These are phyloP conservation scores for Holtermannia corniformis DNA, from an alignment of 768 basidiomycete genomes.

Conservation along the genomic window DNA sequence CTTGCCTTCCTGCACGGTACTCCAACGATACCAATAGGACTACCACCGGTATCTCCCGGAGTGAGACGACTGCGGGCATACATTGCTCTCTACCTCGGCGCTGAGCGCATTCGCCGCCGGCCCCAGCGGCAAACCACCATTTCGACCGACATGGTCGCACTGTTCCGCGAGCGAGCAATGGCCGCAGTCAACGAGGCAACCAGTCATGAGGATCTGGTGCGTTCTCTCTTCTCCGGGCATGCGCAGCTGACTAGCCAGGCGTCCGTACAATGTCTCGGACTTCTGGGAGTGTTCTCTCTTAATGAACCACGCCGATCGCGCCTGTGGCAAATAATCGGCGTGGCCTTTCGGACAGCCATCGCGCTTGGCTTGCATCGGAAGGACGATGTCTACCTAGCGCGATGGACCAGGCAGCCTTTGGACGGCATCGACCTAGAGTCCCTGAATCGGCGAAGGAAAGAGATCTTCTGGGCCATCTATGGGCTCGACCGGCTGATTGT, in stretches of 20 bases:
- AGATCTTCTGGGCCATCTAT: constrained; percentile 14
- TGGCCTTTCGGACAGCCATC: constrained; percentile 8
- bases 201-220: constrained; percentile 4
- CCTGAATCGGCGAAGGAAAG: constrained; percentile 8
- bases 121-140: too few relatives aligned
- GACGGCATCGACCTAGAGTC: too few relatives aligned
- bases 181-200: too few relatives aligned
- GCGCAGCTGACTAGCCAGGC: background rate
- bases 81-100: too few relatives aligned
- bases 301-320: constrained; percentile 5
- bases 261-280: constrained; percentile 5
- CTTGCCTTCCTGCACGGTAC: too few relatives aligned
- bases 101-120: too few relatives aligned
- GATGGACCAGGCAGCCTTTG: background rate
- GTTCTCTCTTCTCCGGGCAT: too few relatives aligned
- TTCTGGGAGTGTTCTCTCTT: constrained; percentile 2
- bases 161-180: too few relatives aligned
- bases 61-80: too few relatives aligned
- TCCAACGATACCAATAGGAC: too few relatives aligned
- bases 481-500: constrained; percentile 5
- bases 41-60: too few relatives aligned
- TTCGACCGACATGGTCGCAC: too few relatives aligned
- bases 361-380: constrained; percentile 6
- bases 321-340: constrained; percentile 3
- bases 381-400: constrained; percentile 9